Evolutionary conservation across 2,329 filamentous ascomycete genomes (phyloP).

Genomic region (Nemania sp.): DNA sequence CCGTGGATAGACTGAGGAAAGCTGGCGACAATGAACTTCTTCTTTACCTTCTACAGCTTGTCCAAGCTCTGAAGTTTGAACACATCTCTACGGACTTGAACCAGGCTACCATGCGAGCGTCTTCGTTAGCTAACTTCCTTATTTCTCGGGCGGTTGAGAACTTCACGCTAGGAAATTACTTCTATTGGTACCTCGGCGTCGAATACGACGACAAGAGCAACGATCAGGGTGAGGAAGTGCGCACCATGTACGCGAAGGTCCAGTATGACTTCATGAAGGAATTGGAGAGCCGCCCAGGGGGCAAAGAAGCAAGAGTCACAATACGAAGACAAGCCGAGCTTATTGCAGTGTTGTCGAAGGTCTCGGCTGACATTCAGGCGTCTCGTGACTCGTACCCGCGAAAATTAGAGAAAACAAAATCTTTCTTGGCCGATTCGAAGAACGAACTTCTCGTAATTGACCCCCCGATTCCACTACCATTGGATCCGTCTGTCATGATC

Average conservation of each 20-base stretch:
- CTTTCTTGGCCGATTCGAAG: slow-evolving; percentile 85
- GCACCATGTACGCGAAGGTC: slow-evolving; percentile 89
- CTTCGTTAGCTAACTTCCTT: slow-evolving; percentile 88
- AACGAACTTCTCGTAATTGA: slow-evolving; percentile 89
- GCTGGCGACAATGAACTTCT: slow-evolving; percentile 92
- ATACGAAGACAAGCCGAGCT: slow-evolving; percentile 90
- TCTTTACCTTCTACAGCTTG: slow-evolving; percentile 90
- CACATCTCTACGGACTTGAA: slow-evolving; percentile 73
- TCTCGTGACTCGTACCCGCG: slow-evolving; percentile 81
- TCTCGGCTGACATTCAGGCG: slow-evolving; percentile 88
- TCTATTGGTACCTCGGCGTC: slow-evolving; percentile 99
- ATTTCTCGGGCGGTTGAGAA: slow-evolving; percentile 89
- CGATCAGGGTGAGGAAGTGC: slow-evolving; percentile 79
- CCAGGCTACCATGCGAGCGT: slow-evolving; percentile 73
- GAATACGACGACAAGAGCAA: slow-evolving; percentile 89
- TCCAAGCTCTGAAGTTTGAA: slow-evolving; percentile 96
- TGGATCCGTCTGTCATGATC: slow-evolving; percentile 86
- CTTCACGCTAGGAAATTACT: slow-evolving; percentile 90
- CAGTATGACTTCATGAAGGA: slow-evolving; percentile 97
- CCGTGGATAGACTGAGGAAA: slow-evolving; percentile 90
- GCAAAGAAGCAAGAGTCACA: slow-evolving; percentile 78
- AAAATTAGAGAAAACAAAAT: slow-evolving; percentile 87
- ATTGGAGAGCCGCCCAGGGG: slow-evolving; percentile 77
- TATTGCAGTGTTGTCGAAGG: slow-evolving; percentile 85
- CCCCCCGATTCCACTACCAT: slow-evolving; percentile 85